These are phyloP conservation scores for Malus hybrid DNA, from an alignment of 331 rosid species.

Conservation along the genomic window DNA sequence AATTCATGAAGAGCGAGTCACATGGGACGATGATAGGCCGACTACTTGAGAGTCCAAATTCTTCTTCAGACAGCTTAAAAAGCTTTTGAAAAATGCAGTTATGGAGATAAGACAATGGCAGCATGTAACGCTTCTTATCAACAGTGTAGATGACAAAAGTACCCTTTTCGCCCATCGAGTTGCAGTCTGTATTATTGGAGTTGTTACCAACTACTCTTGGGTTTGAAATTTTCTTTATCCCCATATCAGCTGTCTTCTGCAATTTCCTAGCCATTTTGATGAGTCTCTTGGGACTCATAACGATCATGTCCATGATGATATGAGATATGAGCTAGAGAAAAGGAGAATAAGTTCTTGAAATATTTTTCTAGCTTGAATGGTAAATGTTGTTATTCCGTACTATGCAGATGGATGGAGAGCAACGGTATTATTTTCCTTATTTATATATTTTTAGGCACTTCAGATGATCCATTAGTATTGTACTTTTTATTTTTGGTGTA, in stretches of 20 bases:
- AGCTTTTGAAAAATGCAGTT: not conserved
- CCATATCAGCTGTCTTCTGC: not conserved
- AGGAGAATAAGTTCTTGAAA: not conserved
- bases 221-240: not conserved
- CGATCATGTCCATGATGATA: not conserved
- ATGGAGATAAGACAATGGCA: not conserved
- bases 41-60: conserved; percentile 11
- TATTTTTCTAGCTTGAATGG: too few relatives aligned
- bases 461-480: too few relatives aligned
- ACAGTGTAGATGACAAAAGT: conserved; percentile 7
- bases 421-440: too few relatives aligned
- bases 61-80: conserved; percentile 1
- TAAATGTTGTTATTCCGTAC: too few relatives aligned
- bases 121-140: not conserved
- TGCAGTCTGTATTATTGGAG: not conserved
- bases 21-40: conserved; percentile 9
- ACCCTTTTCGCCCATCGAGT: not conserved
- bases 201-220: not conserved
- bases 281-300: not conserved
- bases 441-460: too few relatives aligned
- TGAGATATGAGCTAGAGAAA: too few relatives aligned
- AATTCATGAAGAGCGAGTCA: not conserved
- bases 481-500: too few relatives aligned
- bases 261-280: conserved; percentile 2
- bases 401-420: too few relatives aligned